These are phyloP conservation scores for Rutidosis leptorrhynchoides DNA, from an alignment of 129 eudicot species.

Conservation along the genomic window DNA sequence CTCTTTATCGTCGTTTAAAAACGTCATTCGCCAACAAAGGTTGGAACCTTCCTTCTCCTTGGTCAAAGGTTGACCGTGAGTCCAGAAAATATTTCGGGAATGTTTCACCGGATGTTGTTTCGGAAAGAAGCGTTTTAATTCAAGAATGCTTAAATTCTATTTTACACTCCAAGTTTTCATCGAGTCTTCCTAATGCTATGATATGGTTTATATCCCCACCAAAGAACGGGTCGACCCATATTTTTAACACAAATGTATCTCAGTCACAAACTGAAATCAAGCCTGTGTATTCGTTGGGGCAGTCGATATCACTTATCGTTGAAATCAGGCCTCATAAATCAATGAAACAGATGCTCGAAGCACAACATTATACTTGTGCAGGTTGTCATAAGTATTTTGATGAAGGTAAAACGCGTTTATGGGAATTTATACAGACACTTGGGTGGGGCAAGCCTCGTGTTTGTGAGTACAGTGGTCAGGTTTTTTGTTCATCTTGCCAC, in stretches of 20 bases:
- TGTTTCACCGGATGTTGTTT: conserved; percentile 68
- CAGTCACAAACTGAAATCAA: conserved; percentile 32
- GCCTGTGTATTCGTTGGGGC: conserved; percentile 46
- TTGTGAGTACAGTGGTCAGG: conserved; percentile 87
- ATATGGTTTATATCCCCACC: conserved; percentile 69
- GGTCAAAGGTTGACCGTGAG: conserved; percentile 76
- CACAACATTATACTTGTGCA: conserved; percentile 77
- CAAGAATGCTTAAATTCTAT: conserved; percentile 83
- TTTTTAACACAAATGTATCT: conserved; percentile 24
- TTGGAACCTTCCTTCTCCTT: conserved; percentile 70
- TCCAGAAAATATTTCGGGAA: conserved; percentile 80
- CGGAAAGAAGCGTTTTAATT: conserved; percentile 74
- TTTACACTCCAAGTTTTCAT: conserved; percentile 42
- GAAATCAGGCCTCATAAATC: conserved; percentile 55
- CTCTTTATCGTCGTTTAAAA: conserved; percentile 70
- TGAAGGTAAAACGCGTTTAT: conserved; percentile 71
- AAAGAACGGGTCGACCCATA: conserved; percentile 35
- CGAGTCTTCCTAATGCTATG: conserved; percentile 40
- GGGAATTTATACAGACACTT: conserved; percentile 64
- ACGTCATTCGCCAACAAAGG: conserved; percentile 54
- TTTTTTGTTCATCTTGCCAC: conserved; percentile 85
- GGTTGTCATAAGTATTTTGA: conserved; percentile 84
- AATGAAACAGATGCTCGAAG: conserved; percentile 68
- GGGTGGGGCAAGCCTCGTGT: conserved; percentile 96
- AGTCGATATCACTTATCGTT: conserved; percentile 78